Evolutionary conservation across 192 early-diverging fungal species (phyloP), one percentile per base, ranked within the genome.

Genomic region (Radiomyces spectabilis): DNA sequence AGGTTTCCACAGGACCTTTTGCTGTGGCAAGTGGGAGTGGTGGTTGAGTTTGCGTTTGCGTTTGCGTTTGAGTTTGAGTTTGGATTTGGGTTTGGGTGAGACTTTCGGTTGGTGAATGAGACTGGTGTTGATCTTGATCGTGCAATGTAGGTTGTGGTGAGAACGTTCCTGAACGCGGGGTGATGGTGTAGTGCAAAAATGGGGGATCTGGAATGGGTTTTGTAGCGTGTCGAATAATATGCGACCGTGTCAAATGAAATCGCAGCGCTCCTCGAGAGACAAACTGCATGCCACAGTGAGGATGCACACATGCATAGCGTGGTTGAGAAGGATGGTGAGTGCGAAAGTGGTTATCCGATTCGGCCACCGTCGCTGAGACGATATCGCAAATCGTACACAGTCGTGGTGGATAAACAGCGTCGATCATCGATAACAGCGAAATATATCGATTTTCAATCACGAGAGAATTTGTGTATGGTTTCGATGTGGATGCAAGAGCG

Each of bases 351-450:
- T 19, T 34, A 37, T 51, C 41, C 4, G 55, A 48, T 13, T 53
- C 60, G 4, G 10, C 22, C 16, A 25, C 42, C 32, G 22, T 48
- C 12, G 33, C 26, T 19, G 47, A 63, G 10, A 32, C 30, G 4
- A 41, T 32, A 40, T 59, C 32, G 26, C 66, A 69, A 9, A 34
- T 30, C 19, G 39, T 44, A 37, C 66, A 69, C 13, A 69, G 4
- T 5, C 41, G 16, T n/a, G 59, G 66, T 13, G 66, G 66, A 57
- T 69, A 69, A 4, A 50, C 53, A 10, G 47, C 43, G 31, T 69
- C 66, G 24, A 69, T 62, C 8, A 69, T 32, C 32, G 54, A 47
- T 13, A 69, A 51, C 9, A 69, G 12, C 5, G 66, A 54, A 19
- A 42, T 32, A 42, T 63, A 54, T 21, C 46, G 46, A 48, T 48